Evolutionary conservation across 2,329 filamentous ascomycete species (phyloP), one percentile per base, ranked within the genome.

Genomic region (Monilinia fructicola): DNA sequence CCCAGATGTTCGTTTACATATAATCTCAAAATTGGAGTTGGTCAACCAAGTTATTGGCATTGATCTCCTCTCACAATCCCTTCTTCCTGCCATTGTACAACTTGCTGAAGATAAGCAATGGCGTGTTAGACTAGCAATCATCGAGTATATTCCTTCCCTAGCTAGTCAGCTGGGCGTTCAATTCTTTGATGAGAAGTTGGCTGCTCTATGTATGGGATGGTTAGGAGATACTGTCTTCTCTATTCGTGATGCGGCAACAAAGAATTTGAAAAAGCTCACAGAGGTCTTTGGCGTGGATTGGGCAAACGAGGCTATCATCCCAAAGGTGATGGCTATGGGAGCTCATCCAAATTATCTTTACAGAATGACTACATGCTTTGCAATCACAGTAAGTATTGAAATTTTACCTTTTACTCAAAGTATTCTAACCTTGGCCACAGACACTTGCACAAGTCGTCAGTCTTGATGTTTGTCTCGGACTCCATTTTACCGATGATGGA

Each of bases 341-440:
- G 91, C 92, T 77, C 95, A 99, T 78, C 92, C 94, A 69, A 99
- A 99, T 82, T 99, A 99, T 78, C 89, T 99, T 64, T 99, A 99
- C 85, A 87, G 95, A 78, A 99, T 99, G 95, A 99, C 95, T 12
- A 99, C 95, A n/a, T 98, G 94, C 82, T 99, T 99, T 78, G 95
- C 95, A 69, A 96, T 99, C 72, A 94, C 93, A 74, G 95, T 99
- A 85, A 83, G 91, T 85, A 12, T 6, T n/a, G 48, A 38, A 7
- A 58, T 21, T 31, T 44, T 31, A 4, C 5, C 10, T 53, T 28
- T n/a, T 58, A 54, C 44, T n/a, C 38, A 63, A 40, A 54, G 55
- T 48, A 31, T 48, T 44, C 63, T 59, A 48, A 65, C 21, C 44
- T 54, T 71, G 26, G 26, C 50, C 68, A 59, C 72, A 99, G 95